Evolutionary conservation across 768 basidiomycete species (phyloP).

Genomic region (Tricholoma bakamatsutake): DNA sequence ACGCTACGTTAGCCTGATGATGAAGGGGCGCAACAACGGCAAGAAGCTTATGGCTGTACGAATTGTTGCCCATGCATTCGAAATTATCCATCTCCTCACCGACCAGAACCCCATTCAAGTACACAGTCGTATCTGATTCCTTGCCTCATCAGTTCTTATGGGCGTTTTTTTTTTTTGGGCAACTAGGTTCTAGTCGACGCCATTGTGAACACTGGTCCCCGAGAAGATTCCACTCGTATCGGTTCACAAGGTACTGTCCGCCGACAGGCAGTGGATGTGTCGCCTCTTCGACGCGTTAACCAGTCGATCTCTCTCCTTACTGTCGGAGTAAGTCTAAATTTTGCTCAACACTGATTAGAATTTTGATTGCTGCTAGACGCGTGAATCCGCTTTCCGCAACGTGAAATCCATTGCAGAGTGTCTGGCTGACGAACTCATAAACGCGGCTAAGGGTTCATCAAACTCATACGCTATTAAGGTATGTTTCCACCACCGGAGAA

Average conservation of each 20-base stretch:
- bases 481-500: conserved; percentile 10
- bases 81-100: conserved; percentile 99
- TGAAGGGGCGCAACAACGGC: conserved; percentile 99
- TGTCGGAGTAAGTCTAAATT: conserved; percentile 68
- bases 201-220: conserved; percentile 98
- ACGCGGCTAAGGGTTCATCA: conserved; percentile 99
- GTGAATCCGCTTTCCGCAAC: conserved; percentile 99
- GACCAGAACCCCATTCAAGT: conserved; percentile 99
- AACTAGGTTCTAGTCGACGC: conserved; percentile 89
- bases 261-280: conserved; percentile 99
- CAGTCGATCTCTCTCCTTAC: conserved; percentile 95
- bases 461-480: conserved; percentile 99
- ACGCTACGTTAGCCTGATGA: conserved; percentile 74
- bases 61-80: conserved; percentile 98
- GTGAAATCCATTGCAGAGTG: conserved; percentile 99
- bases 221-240: conserved; percentile 99
- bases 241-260: conserved; percentile 99
- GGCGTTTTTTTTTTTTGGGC: neutral
- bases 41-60: conserved; percentile 99
- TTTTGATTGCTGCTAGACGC: conserved; percentile 54
- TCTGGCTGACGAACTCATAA: conserved; percentile 98
- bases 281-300: conserved; percentile 96
- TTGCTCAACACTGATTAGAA: neutral
- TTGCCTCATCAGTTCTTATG: neutral
- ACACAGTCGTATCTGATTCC: conserved; percentile 14